These are phyloP conservation scores for Acanthamoeba comandoni DNA, from an alignment of 208 protist genomes.

Conservation along the genomic window DNA sequence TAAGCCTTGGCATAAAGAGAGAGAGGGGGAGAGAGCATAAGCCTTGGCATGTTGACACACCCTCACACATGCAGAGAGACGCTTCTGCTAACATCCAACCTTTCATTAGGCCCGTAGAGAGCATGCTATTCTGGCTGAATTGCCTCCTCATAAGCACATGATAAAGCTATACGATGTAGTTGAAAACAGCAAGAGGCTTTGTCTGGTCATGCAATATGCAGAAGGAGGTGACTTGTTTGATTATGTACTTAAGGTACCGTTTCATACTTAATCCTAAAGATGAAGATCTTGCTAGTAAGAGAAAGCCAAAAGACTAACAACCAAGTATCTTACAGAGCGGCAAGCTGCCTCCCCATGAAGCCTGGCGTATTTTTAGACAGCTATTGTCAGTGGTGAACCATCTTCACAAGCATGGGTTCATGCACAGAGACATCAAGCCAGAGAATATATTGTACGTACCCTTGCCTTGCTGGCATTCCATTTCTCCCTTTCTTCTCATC, in stretches of 20 bases:
- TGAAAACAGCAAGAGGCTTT: constrained; percentile 78
- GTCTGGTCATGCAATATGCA: constrained; percentile 86
- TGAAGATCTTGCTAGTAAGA: too few relatives aligned
- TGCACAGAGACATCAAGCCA: constrained; percentile 74
- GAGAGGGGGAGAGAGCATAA: too few relatives aligned
- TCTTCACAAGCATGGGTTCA: constrained; percentile 78
- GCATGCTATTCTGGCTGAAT: constrained; percentile 71
- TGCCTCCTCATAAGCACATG: constrained; percentile 84
- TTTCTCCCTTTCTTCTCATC: too few relatives aligned
- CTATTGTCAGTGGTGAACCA: constrained; percentile 77
- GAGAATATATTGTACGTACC: constrained; percentile 63
- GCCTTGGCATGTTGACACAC: too few relatives aligned
- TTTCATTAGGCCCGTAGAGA: constrained; percentile 64
- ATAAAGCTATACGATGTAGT: constrained; percentile 84
- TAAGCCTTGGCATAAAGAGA: too few relatives aligned
- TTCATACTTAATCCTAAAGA: too few relatives aligned
- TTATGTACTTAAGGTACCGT: constrained; percentile 42
- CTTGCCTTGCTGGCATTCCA: too few relatives aligned
- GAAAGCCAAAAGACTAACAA: too few relatives aligned
- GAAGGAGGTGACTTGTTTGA: constrained; percentile 87
- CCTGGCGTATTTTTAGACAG: constrained; percentile 75
- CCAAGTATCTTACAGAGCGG: constrained; percentile 80
- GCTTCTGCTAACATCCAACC: neutral
- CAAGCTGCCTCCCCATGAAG: constrained; percentile 81
- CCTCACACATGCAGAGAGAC: too few relatives aligned